A percentile compares a stretch with the other conserved stretches of the same genome.
Evolutionary conservation across 2,329 filamentous ascomycete genomes (phyloP).

Genomic region (Colletotrichum sp.): DNA sequence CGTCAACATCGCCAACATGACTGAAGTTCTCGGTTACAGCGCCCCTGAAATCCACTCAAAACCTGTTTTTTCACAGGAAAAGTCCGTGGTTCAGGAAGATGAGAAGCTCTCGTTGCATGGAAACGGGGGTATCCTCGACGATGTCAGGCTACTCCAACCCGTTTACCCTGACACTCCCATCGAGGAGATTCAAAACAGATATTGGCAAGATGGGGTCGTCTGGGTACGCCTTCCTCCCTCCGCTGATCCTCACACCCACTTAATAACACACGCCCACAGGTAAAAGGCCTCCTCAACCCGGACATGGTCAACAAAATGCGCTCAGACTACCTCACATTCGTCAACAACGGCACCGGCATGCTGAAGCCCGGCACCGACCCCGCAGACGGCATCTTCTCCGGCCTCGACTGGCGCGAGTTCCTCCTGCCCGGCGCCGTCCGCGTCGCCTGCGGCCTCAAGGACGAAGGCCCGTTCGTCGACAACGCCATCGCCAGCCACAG

Average conservation of each 20-base stretch:
- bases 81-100: not conserved
- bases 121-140: not conserved
- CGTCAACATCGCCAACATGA: not conserved
- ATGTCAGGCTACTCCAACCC: not conserved
- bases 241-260: too few species aligned
- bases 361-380: not conserved
- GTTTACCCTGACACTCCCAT: not conserved
- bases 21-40: not conserved
- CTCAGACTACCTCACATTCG: not conserved
- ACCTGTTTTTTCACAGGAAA: not conserved
- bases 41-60: not conserved
- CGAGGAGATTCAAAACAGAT: not conserved
- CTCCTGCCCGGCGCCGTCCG: not conserved
- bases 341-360: not conserved
- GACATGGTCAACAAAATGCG: not conserved
- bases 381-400: not conserved
- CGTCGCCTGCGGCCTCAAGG: not conserved
- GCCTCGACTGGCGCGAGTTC: not conserved
- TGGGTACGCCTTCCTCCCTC: not conserved
- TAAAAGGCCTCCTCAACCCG: not conserved
- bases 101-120: not conserved
- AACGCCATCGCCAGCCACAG: not conserved
- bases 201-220: not conserved
- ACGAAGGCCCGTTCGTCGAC: not conserved
- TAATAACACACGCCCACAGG: not conserved